Percentiles rank a stretch among this genome's conserved stretches.
Evolutionary conservation across 129 eudicot species (phyloP).

Genomic region (Scalesia atractyloides): DNA sequence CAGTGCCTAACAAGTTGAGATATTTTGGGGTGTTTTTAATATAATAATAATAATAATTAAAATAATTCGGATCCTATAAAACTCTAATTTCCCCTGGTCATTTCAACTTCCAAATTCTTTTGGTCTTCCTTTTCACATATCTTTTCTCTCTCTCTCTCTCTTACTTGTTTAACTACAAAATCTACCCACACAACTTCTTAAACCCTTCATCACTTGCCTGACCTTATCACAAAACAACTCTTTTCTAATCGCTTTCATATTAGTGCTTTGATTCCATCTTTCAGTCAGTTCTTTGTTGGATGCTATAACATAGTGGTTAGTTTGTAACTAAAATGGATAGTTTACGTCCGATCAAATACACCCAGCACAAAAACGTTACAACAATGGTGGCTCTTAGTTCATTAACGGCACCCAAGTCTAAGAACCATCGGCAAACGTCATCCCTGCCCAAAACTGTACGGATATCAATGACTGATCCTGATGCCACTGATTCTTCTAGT

Average conservation of each 20-base stretch:
- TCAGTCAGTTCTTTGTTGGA: background rate
- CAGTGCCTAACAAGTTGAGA: background rate
- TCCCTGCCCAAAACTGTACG: slow-evolving; percentile 47
- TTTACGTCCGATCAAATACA: slow-evolving; percentile 69
- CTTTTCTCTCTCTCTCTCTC: slow-evolving; percentile 27
- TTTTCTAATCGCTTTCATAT: too few relatives aligned
- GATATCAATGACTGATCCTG: slow-evolving; percentile 70
- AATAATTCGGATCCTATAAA: slow-evolving; percentile 68
- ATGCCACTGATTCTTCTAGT: slow-evolving; percentile 90
- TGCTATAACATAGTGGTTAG: background rate
- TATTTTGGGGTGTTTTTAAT: background rate
- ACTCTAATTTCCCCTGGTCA: slow-evolving; percentile 42
- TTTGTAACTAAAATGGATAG: slow-evolving; percentile 44
- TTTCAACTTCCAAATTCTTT: slow-evolving; percentile 38
- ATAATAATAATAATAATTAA: background rate
- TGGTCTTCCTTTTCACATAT: slow-evolving; percentile 18
- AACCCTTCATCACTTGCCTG: too few relatives aligned
- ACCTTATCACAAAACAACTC: slow-evolving; percentile 1
- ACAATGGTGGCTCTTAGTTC: slow-evolving; percentile 40
- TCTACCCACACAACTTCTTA: too few relatives aligned
- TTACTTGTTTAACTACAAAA: slow-evolving; percentile 2
- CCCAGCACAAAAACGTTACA: slow-evolving; percentile 60
- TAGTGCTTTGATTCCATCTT: slow-evolving; percentile 18
- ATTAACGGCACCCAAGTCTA: background rate
- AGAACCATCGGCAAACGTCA: slow-evolving; percentile 13